These are phyloP conservation scores for Calendula officinalis DNA, from an alignment of 129 eudicot genomes.

Conservation along the genomic window DNA sequence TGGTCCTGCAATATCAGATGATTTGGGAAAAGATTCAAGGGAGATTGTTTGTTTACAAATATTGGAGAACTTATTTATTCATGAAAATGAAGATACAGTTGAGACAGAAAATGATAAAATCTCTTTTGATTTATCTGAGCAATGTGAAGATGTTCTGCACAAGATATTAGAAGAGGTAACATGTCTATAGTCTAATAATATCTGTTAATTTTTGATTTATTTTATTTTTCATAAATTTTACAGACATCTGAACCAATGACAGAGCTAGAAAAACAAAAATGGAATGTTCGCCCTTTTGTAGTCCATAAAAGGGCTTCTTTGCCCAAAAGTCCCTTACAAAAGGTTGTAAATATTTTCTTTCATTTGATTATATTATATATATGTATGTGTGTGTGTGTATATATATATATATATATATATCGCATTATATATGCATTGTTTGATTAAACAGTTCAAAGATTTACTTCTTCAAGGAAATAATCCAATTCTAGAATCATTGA, in stretches of 20 bases:
- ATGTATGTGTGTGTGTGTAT: neutral
- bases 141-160: constrained; percentile 48
- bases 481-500: constrained; percentile 46
- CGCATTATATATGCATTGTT: neutral
- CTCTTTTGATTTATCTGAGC: constrained; percentile 43
- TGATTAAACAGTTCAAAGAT: constrained; percentile 56
- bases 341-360: constrained; percentile 40
- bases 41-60: constrained; percentile 53
- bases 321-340: constrained; percentile 42
- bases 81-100: constrained; percentile 21
- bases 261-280: constrained; percentile 40
- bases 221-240: constrained; percentile 7
- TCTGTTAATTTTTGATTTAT: neutral
- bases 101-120: constrained; percentile 23
- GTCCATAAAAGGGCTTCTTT: constrained; percentile 46
- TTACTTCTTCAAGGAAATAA: constrained; percentile 45
- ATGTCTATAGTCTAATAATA: neutral
- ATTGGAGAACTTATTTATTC: constrained; percentile 43
- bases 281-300: constrained; percentile 51
- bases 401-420: neutral
- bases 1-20: constrained; percentile 45
- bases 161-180: constrained; percentile 46
- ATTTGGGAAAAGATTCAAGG: constrained; percentile 50
- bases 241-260: constrained; percentile 43
- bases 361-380: neutral